Base-by-base conservation (phyloP, 2,329 filamentous ascomycete genomes). In the Ophiostoma sp. region DNA sequence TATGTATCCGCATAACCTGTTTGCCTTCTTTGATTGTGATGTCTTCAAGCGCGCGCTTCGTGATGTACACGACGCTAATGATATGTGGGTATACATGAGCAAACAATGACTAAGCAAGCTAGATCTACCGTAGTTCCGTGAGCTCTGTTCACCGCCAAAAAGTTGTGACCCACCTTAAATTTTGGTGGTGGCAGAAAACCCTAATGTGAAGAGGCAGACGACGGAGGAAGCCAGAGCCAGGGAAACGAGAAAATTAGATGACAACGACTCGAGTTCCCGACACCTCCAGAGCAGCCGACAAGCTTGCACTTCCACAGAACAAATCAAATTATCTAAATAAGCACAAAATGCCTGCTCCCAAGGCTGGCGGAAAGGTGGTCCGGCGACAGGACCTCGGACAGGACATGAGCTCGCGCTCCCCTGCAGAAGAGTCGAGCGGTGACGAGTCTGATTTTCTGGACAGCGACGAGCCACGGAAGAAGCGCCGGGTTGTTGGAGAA, bases 401-500 rank as follows among this genome's bases (percentile, higher is more conserved):
- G 67, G 64, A 52, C 62, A 58, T 55, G 12, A 65, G 36, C 27
- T 52, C 64, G 58, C 60, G 52, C 8, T 27, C 52, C 14, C 65
- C 65, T 18, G 60, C 38, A n/a, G 40, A 64, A 16, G 63, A 27
- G 8, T 62, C 68, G 47, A 69, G 68, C 60, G 72, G 73, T 47
- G 74, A 75, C 55, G 77, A 77, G 73, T 85, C 84, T 47, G 83
- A 85, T 72, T 81, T 79, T 69, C 79, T 85, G 58, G 78, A 79
- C 69, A 78, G 75, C 69, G 71, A 71, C 66, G 72, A 73, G 58
- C 76, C 78, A 67, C 77, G 78, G 60, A 80, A 80, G 72, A 78
- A 72, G 65, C 72, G 71, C 14, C 69, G 72, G 36, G 58, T 72
- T 11, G 47, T 64, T 1, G 12, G 11, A 14, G 62, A 66, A 3